Evolutionary conservation across 2,329 filamentous ascomycete genomes (phyloP).

Genomic region (Penicillium sp.): DNA sequence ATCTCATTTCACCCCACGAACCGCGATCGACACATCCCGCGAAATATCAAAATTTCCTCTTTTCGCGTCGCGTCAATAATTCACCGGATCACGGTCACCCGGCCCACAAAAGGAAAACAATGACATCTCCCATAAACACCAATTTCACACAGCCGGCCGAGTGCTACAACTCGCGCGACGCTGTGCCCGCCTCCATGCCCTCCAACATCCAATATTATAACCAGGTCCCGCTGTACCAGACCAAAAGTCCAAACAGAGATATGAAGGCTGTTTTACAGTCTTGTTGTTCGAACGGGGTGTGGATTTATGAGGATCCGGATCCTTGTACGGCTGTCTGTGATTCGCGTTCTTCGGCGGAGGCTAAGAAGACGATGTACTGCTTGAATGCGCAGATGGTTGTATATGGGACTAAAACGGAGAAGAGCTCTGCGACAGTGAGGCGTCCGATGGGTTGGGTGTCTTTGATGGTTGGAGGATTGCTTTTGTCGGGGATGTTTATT

Average conservation of each 20-base stretch:
- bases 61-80: neutral
- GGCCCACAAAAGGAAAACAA: neutral
- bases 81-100: neutral
- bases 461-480: conserved; percentile 1
- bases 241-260: neutral
- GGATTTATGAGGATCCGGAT: conserved; percentile 12
- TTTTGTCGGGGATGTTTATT: conserved; percentile 1
- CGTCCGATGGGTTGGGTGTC: neutral
- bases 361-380: conserved; percentile 13
- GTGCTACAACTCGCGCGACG: conserved; percentile 11
- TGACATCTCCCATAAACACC: neutral
- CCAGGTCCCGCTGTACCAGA: conserved; percentile 17
- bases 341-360: conserved; percentile 2
- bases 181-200: conserved; percentile 2
- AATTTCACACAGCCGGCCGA: conserved; percentile 9
- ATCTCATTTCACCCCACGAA: neutral
- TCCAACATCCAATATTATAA: conserved; percentile 9
- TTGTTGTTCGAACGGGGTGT: conserved; percentile 11
- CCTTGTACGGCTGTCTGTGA: conserved; percentile 17
- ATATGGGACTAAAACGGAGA: conserved; percentile 8
- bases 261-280: conserved; percentile 8
- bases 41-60: neutral
- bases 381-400: conserved; percentile 12
- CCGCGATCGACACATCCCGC: neutral
- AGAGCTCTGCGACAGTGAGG: neutral